These are phyloP conservation scores for Fusarium veterinarium DNA, from an alignment of 2,329 filamentous ascomycete species.

Conservation along the genomic window DNA sequence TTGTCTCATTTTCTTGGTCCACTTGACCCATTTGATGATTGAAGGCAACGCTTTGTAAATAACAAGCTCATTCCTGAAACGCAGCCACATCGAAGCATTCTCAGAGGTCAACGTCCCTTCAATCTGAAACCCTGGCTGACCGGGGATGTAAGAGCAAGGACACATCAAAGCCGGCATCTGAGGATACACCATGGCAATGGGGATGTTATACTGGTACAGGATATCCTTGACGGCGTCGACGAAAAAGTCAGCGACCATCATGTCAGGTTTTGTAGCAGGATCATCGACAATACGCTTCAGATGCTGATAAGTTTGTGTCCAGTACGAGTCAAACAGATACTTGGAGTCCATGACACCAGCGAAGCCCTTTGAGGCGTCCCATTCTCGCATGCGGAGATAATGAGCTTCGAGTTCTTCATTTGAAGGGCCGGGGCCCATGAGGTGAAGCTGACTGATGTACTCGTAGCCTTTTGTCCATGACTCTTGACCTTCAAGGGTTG, in stretches of 20 bases:
- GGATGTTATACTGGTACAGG: constrained; percentile 48
- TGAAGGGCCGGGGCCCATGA: constrained; percentile 44
- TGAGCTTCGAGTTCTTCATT: constrained; percentile 44
- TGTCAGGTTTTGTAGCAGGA: constrained; percentile 45
- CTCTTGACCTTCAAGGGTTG: constrained; percentile 50
- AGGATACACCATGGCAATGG: constrained; percentile 53
- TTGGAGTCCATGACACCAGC: constrained; percentile 47
- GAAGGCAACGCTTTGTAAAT: constrained; percentile 45
- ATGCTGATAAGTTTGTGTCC: constrained; percentile 43
- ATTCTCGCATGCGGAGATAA: constrained; percentile 48
- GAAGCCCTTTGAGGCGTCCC: constrained; percentile 47
- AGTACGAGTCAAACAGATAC: constrained; percentile 50
- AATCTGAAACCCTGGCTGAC: constrained; percentile 54
- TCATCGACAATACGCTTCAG: constrained; percentile 24
- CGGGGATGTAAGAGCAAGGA: constrained; percentile 53
- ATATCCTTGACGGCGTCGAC: constrained; percentile 55
- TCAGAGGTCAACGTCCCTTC: constrained; percentile 52
- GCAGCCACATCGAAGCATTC: constrained; percentile 51
- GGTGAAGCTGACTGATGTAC: constrained; percentile 46
- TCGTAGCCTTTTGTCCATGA: constrained; percentile 47
- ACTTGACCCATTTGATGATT: constrained; percentile 46
- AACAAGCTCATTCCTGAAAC: constrained; percentile 50
- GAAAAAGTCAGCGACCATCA: constrained; percentile 56
- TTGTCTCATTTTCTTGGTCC: constrained; percentile 48
- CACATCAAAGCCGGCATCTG: constrained; percentile 54